These are phyloP conservation scores for Malassezia pachydermatis DNA, from an alignment of 1,284 basidiomycete genomes.

Conservation along the genomic window DNA sequence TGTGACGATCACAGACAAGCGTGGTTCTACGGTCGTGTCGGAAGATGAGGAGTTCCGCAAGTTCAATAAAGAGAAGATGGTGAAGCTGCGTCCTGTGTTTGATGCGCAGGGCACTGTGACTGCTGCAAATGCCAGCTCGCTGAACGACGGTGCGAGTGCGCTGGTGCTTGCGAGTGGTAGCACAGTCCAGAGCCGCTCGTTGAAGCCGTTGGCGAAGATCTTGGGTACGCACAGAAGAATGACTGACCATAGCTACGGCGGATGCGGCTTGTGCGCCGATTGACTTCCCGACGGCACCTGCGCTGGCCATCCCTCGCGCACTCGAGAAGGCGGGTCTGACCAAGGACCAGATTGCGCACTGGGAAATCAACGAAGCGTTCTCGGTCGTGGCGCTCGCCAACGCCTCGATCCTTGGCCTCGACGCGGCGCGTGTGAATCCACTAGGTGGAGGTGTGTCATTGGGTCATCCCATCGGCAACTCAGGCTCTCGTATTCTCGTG, in stretches of 20 bases:
- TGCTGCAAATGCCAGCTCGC: constrained; percentile 50
- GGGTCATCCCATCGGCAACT: constrained; percentile 71
- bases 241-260: no score
- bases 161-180: constrained; percentile 48
- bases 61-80: constrained; percentile 50
- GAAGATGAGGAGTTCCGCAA: constrained; percentile 94
- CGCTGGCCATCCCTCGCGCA: constrained; percentile 78
- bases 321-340: constrained; percentile 75
- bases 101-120: constrained; percentile 51
- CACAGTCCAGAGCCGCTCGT: constrained; percentile 43
- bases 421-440: constrained; percentile 79
- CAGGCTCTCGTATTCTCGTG: constrained; percentile 87
- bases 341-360: constrained; percentile 74
- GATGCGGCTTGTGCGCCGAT: constrained; percentile 93
- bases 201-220: constrained; percentile 50
- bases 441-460: constrained; percentile 58
- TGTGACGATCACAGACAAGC: constrained; percentile 62
- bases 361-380: constrained; percentile 76
- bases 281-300: constrained; percentile 92
- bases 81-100: constrained; percentile 49
- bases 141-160: constrained; percentile 51
- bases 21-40: constrained; percentile 67
- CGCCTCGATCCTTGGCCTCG: constrained; percentile 49
- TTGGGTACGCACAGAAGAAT: no score
- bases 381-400: constrained; percentile 49